phyloP scores from a whole-genome alignment of 1,284 basidiomycete genomes.

The Ustilago lituana region DNA sequence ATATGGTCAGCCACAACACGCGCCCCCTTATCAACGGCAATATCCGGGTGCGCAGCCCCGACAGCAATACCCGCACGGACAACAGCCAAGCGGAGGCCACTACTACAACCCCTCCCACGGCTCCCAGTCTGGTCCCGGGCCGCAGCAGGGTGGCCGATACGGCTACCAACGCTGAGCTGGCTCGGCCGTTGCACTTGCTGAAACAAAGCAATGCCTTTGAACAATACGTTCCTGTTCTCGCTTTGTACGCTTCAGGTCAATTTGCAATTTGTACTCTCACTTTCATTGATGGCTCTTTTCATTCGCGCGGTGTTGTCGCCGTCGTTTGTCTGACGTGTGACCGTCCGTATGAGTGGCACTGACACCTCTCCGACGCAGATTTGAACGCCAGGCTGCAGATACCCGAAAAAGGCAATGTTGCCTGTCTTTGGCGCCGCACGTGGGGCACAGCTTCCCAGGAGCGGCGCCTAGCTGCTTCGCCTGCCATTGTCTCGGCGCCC shows the following conservation, averaged over 20 bases:
- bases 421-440: too few species aligned
- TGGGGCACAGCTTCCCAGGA: too few species aligned
- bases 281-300: not conserved
- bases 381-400: too few species aligned
- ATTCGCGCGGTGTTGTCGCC: too few species aligned
- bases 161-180: slow-evolving; percentile 28
- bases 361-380: too few species aligned
- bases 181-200: too few species aligned
- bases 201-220: not conserved
- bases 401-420: too few species aligned
- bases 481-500: too few species aligned
- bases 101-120: slow-evolving; percentile 18
- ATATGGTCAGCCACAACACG: slow-evolving; percentile 18
- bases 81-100: slow-evolving; percentile 28
- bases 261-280: slow-evolving; percentile 10
- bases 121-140: slow-evolving; percentile 26
- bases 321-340: too few species aligned
- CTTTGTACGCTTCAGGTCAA: slow-evolving; percentile 1
- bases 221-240: slow-evolving; percentile 7
- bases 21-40: slow-evolving; percentile 23
- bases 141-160: slow-evolving; percentile 9
- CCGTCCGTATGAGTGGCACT: too few species aligned
- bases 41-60: slow-evolving; percentile 9
- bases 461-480: too few species aligned
- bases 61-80: slow-evolving; percentile 22